Percentiles rank a stretch among this genome's conserved stretches.
Evolutionary conservation across 1,139 yeast genomes (phyloP).

Genomic region (Candida buenavistaensis): DNA sequence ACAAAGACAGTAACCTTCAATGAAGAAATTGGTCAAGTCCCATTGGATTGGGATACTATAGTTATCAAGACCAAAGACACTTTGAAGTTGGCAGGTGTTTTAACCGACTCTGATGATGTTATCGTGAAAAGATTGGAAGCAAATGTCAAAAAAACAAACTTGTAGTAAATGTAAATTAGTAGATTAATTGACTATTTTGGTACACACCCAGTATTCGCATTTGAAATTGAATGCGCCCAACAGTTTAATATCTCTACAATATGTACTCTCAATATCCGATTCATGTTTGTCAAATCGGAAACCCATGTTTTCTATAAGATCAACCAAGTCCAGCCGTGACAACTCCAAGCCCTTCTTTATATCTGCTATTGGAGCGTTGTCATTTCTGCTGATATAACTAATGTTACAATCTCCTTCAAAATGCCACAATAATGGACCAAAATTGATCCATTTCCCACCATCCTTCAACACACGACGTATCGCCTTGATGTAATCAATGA

Average conservation of each 20-base stretch:
- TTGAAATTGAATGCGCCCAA: constrained; percentile 61
- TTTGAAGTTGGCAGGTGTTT: constrained; percentile 63
- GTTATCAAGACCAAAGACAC: constrained; percentile 59
- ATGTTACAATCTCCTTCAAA: constrained; percentile 56
- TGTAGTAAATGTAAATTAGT: constrained; percentile 5
- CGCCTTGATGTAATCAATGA: constrained; percentile 66
- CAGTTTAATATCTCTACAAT: constrained; percentile 54
- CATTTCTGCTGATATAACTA: constrained; percentile 21
- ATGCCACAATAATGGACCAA: constrained; percentile 89
- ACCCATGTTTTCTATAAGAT: constrained; percentile 50
- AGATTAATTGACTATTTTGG: constrained; percentile 20
- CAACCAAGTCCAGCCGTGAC: constrained; percentile 57
- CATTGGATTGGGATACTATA: constrained; percentile 51
- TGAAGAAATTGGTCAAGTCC: constrained; percentile 37
- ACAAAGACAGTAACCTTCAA: constrained; percentile 71
- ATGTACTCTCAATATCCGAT: constrained; percentile 48
- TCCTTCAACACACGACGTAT: constrained; percentile 52
- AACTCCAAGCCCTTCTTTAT: constrained; percentile 63
- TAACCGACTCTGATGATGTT: constrained; percentile 35
- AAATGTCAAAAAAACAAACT: constrained; percentile 22
- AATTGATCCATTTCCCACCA: constrained; percentile 75
- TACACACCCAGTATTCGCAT: constrained; percentile 75
- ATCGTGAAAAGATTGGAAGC: constrained; percentile 30
- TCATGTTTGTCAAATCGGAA: constrained; percentile 51
- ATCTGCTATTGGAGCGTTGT: constrained; percentile 30